Evolutionary conservation across 1,284 basidiomycete genomes (phyloP), one percentile per base, ranked within the genome.

Genomic region (Moniliophthora roreri): DNA sequence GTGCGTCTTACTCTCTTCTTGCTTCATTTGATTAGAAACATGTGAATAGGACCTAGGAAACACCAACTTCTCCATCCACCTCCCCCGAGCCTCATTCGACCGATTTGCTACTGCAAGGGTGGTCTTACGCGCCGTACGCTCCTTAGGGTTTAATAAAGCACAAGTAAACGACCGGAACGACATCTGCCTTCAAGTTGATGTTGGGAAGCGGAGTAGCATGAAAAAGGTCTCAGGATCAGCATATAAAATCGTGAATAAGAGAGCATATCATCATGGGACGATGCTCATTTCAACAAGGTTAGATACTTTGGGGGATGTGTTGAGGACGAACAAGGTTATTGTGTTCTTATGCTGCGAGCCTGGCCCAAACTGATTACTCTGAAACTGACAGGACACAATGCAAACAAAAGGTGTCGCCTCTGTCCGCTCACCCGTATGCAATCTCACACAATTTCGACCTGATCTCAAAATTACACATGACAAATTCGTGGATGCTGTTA

Each of bases 221-320:
- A 21, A 13, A 41, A 8, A 99, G 89, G 87, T 99, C 51, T 98
- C 96, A 45, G 97, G 97, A 34, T 98, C 94, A 13, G 97, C 97
- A 6, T 99, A 98, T 76, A 98, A 98, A 74, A 91, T 99, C 55
- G 90, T 91, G 37, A 91, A 86, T 60, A 84, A 86, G 56, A 78
- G 97, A 15, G 94, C 95, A 1, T 99, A 98, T 71, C 96, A 99
- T 65, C 97, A 99, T 66, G 97, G 97, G 0, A 99, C 96, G n/a
- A 98, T 99, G 96, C 82, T 99, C 24, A 90, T 99, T 26, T 88
- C 91, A 11, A 91, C 93, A 4, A 74, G 80, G 45, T 78, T 97
- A 20, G 74, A 80, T 34, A 79, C 81, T 8, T 75, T 96, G 1
- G 89, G 91, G 0, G 81, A 87, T 50, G 72, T 93, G 9, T 75